Base-by-base conservation (phyloP, 805 yeast genomes). In the Grigorovia yakushimaensis region DNA sequence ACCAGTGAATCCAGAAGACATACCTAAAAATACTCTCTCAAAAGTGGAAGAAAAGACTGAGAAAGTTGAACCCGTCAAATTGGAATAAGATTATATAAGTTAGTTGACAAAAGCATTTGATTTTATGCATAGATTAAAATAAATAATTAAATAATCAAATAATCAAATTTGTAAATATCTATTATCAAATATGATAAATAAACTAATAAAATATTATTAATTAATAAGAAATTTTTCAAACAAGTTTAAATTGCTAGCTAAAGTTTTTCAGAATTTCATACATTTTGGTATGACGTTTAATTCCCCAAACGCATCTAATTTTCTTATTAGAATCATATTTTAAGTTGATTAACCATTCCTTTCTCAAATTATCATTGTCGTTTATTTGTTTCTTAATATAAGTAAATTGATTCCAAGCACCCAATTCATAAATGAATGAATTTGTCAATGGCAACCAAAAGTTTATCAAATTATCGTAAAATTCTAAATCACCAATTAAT, bases 361-460 rank as follows among this genome's bases (percentile, higher is more conserved):
- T 45, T 1, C 45, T 35, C 4, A 48, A 38, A 2, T 58, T 50
- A 7, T 57, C 46, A 11, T 45, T 36, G 1, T 43, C 33, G 3
- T 65, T 47, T 2, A 59, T 47, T 8, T 30, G 42, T 0, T 56
- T 44, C 10, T 52, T 51, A 1, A 81, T 74, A 46, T 53, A 68
- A 2, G 65, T 56, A 1, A 74, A 81, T 60, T 89, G 98, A 4
- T 61, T 57, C 27, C 53, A 48, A 48, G 77, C 73, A 0, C 96
- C 96, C 5, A 89, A 62, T 60, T 89, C 98, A 60, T 86, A 84
- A 0, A 88, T 77, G 55, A 88, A 82, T 3, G 85, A 77, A 0
- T 66, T 51, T 2, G 70, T 53, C 1, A 67, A 69, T 0, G 59
- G 18, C 1, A 77, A 65, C 49, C 84, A 68, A 18, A 67, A 70